Conservation (phyloP, 2,329 filamentous ascomycete species). For the Huntiella bhutanensis region DNA sequence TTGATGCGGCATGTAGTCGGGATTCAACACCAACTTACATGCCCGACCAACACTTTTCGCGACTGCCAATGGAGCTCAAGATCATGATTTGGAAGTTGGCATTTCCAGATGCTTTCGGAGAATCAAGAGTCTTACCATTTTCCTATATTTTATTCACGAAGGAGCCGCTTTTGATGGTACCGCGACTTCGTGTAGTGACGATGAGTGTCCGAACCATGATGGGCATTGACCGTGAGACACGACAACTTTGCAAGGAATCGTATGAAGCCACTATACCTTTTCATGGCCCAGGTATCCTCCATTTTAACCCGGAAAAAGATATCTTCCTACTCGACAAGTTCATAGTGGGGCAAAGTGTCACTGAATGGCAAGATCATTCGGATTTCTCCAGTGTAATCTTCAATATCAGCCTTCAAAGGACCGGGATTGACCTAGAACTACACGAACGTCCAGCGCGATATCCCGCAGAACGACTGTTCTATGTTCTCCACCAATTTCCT, state of each 20-base stretch:
- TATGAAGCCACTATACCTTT: conserved; percentile 1
- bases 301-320: conserved; percentile 4
- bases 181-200: neutral
- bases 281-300: neutral
- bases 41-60: neutral
- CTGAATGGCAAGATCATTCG: neutral
- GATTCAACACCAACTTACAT: neutral
- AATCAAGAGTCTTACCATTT: conserved; percentile 2
- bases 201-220: conserved; percentile 4
- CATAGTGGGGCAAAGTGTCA: too few relatives aligned
- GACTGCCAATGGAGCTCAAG: conserved; percentile 1
- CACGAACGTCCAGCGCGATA: too few relatives aligned
- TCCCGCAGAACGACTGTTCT: neutral
- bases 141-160: neutral
- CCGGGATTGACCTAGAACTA: neutral
- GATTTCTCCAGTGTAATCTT: neutral
- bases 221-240: conserved; percentile 6
- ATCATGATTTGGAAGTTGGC: conserved; percentile 8
- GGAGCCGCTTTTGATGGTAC: neutral
- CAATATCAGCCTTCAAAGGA: conserved; percentile 1
- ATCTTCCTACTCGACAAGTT: conserved; percentile 1
- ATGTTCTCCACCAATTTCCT: conserved; percentile 3
- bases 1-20: conserved; percentile 3
- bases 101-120: conserved; percentile 1
- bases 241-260: neutral